Base-by-base conservation (phyloP, 2,329 filamentous ascomycete genomes). In the Rhinocladiella similis region DNA sequence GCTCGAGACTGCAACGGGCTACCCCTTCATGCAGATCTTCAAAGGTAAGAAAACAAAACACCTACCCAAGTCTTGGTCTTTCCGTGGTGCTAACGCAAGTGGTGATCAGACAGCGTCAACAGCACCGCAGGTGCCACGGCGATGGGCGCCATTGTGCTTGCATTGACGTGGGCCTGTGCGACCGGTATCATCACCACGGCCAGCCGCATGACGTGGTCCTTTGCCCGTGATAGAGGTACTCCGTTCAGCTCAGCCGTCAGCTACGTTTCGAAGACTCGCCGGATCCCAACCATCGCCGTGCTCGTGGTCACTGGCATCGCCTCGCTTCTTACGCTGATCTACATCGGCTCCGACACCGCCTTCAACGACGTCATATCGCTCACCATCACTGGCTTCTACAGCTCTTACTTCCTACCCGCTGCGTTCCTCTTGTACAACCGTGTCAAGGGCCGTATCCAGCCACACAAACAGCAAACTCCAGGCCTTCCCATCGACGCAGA, bases 361-460 rank as follows among this genome's bases (percentile, higher is more conserved):
- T 68, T 68, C 59, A 66, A 67, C 55, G 65, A 66, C 50, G 60
- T 69, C 33, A 59, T 68, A 25, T 67, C 65, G 25, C 50, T 68
- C 1, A 69, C 70, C n/a, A 68, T 72, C 50, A 68, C 69, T 12
- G 69, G 68, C 3, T 71, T 73, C 41, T 73, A 72, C 60, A 61
- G 66, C 54, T 71, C 70, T 14, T 73, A 73, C 51, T 63, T 73
- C 47, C 60, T 72, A 1, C 66, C 70, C 3, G 64, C 64, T 14
- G 61, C 63, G 1, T 65, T 73, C 25, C 63, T 73, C 18, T 62
- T 73, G 12, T 71, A 68, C 57, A 70, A 70, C 56, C 67, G 70
- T 2, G 47, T 69, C 54, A 70, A 68, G 39, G 69, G 70, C 14
- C 61, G 74, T 35, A 67, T 78, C 35, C 56, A 69, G 1, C 73